Evolutionary conservation across 169 alveolate genomes (phyloP).

Genomic region (Cryptosporidium sp.): DNA sequence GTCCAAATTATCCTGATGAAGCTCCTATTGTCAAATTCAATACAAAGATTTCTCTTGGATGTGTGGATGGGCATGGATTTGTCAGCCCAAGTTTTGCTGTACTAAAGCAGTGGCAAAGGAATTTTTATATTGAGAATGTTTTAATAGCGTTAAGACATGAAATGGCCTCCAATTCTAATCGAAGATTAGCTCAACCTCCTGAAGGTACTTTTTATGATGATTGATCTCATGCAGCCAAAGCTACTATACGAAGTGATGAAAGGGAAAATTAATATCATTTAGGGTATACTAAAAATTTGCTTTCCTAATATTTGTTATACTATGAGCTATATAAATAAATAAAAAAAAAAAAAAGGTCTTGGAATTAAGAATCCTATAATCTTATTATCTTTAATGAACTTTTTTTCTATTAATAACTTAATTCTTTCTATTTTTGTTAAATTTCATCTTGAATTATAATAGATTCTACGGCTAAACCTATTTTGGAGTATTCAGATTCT

Average conservation of each 20-base stretch:
- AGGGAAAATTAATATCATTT: background rate
- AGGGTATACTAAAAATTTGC: background rate
- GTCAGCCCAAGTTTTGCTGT: constrained; percentile 85
- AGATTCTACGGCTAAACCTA: constrained; percentile 54
- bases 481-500: background rate
- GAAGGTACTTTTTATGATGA: constrained; percentile 91
- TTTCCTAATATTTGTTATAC: background rate
- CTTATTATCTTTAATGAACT: background rate
- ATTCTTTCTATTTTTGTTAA: background rate
- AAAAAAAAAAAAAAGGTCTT: background rate
- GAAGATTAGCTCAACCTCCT: constrained; percentile 95
- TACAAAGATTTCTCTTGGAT: constrained; percentile 91
- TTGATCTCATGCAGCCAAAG: background rate
- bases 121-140: constrained; percentile 91
- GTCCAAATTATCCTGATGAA: constrained; percentile 93
- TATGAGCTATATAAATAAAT: background rate
- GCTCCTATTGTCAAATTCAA: constrained; percentile 96
- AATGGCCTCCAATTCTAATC: constrained; percentile 90
- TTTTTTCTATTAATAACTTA: background rate
- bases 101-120: constrained; percentile 92
- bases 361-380: background rate
- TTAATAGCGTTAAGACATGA: constrained; percentile 91
- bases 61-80: constrained; percentile 91
- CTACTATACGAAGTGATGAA: background rate
- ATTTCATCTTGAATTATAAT: constrained; percentile 20